Conservation (phyloP, 352 stramenopile genomes). For the Globisporangium splendens region DNA sequence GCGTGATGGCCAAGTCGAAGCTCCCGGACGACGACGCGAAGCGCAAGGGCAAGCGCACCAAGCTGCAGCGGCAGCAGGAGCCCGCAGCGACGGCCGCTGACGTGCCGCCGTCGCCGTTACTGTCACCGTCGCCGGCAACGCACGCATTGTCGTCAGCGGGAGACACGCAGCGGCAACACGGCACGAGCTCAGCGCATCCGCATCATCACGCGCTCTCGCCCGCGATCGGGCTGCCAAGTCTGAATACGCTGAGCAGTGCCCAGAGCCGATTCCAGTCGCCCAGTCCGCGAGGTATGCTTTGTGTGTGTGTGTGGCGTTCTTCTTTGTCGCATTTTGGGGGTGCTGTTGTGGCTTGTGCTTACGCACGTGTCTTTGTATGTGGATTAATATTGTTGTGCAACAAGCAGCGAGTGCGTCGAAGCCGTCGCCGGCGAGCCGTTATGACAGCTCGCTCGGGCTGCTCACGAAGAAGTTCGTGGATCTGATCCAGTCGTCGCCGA, state of each 20-base stretch:
- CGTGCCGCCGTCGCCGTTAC: slow-evolving; percentile 16
- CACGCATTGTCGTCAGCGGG: slow-evolving; percentile 4
- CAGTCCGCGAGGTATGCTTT: slow-evolving; percentile 35
- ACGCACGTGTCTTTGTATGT: not conserved
- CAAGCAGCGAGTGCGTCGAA: slow-evolving; percentile 31
- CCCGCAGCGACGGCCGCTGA: slow-evolving; percentile 9
- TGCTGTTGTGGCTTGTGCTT: not conserved
- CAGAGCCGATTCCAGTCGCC: slow-evolving; percentile 45
- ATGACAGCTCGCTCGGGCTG: slow-evolving; percentile 94
- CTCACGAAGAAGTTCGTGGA: slow-evolving; percentile 97
- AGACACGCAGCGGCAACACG: slow-evolving; percentile 15
- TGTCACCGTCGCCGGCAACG: slow-evolving; percentile 3
- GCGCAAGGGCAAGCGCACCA: slow-evolving; percentile 53
- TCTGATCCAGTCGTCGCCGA: slow-evolving; percentile 87
- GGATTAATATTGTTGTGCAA: too few relatives aligned
- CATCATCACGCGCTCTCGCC: slow-evolving; percentile 8
- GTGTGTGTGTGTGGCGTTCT: slow-evolving; percentile 3
- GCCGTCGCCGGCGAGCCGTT: slow-evolving; percentile 81
- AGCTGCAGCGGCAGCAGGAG: slow-evolving; percentile 43
- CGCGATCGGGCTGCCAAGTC: slow-evolving; percentile 3
- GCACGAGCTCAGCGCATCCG: slow-evolving; percentile 1
- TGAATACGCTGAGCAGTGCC: slow-evolving; percentile 5
- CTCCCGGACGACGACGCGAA: slow-evolving; percentile 60
- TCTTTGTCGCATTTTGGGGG: not conserved
- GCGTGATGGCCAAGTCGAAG: slow-evolving; percentile 57